phyloP scores from a whole-genome alignment of 371 early-diverging fungal genomes.

The Sporodiniella umbellata region DNA sequence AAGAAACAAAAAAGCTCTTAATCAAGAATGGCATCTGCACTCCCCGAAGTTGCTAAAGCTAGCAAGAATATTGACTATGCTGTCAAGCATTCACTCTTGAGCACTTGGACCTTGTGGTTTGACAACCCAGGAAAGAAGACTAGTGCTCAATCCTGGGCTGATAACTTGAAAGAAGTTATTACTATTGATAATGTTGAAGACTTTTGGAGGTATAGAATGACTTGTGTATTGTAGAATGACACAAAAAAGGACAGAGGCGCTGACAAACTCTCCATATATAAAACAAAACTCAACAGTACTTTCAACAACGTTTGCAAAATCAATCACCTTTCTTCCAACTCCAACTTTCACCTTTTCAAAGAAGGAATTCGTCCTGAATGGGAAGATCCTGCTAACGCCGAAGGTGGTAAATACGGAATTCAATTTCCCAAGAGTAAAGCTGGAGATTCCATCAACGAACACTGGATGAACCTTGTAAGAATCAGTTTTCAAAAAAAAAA shows the following conservation, averaged over 20 bases:
- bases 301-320: conserved; percentile 87
- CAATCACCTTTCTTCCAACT: conserved; percentile 72
- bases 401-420: conserved; percentile 96
- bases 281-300: conserved; percentile 59
- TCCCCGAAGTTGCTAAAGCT: conserved; percentile 16
- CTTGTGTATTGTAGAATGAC: too few species aligned
- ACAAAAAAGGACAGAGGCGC: too few species aligned
- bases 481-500: not conserved
- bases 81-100: conserved; percentile 88
- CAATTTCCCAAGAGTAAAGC: conserved; percentile 73
- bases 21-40: conserved; percentile 1
- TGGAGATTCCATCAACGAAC: conserved; percentile 73
- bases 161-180: conserved; percentile 84
- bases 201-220: conserved; percentile 86
- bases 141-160: conserved; percentile 81
- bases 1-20: too few species aligned
- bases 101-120: conserved; percentile 94
- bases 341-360: conserved; percentile 97
- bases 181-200: conserved; percentile 92
- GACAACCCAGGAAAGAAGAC: conserved; percentile 85
- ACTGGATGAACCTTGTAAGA: conserved; percentile 84
- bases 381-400: conserved; percentile 96
- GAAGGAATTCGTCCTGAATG: conserved; percentile 98
- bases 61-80: conserved; percentile 58
- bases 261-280: not conserved